Evolutionary conservation across 2,329 filamentous ascomycete genomes (phyloP), one percentile per base, ranked within the genome.

Genomic region (Alternaria sp.): DNA sequence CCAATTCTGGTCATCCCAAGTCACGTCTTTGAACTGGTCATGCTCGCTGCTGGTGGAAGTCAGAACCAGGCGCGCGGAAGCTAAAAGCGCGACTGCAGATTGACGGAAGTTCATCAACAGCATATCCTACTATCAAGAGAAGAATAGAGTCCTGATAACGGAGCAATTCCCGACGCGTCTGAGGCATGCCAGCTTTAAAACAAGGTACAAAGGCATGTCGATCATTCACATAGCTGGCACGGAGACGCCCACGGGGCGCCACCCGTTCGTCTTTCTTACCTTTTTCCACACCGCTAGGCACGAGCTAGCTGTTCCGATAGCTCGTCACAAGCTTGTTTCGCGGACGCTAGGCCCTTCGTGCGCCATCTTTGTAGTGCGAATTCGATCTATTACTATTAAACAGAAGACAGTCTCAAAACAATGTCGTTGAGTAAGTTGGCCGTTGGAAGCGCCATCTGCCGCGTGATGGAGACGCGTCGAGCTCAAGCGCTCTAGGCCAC

Each of bases 1-100:
- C 87, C 87, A 89, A 40, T 84, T 83, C 22, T 82, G 80, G 61
- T 87, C 83, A 71, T 89, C 85, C 86, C 86, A 89, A 3, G 83
- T 84, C 18, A 87, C 85, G 43, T 82, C 80, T 25, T 62, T 60
- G 53, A 75, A 74, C 27, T 67, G 62, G 18, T 70, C 63, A 48
- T 69, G 67, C 59, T 70, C 66, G 51, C 57, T 68, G 57, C 66
- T 70, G 10, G 58, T 66, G 10, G 69, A 68, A 44, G 53, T 45
- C 4, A 16, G 45, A 20, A 52, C 60, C 22, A 65, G 54, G 25
- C 10, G 51, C 18, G 44, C 40, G 27, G 64, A 61, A 46, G 67
- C 60, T 61, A 65, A 28, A 16, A 64, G 49, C 59, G 63, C 63
- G 49, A 65, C 16, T 34, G 55, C 45, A 28, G 57, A 44, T 49